Base-by-base conservation (phyloP, 129 eudicot genomes). In the Solidago caesia region DNA sequence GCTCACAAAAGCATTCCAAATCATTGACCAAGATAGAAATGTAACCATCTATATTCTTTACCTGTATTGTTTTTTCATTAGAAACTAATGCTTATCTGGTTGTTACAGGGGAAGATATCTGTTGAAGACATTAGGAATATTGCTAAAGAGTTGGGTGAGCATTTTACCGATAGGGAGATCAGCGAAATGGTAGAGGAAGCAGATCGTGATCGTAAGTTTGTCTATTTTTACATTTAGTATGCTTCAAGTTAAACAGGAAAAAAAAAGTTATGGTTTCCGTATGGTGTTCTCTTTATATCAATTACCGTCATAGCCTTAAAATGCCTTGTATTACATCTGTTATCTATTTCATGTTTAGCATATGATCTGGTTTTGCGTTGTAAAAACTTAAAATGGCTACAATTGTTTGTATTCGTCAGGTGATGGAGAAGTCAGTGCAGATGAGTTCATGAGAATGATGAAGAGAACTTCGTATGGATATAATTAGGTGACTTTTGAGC, bases 391-490 rank as follows among this genome's bases (percentile, higher is more conserved):
- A 48, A 26, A 72, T 63, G 16, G 60, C 62, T 62, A 46, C 5
- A 27, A 13, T 26, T 39, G 15, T 78, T 46, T 71, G 70, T 59
- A 59, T 43, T 77, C 59, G 47, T 45, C 85, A 92, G 98, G 79
- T 80, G 96, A 92, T 69, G 95, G 98, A 43, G 98, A 92, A 88
- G 98, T 92, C 6, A 82, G 73, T 61, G 76, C 68, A 25, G 96
- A 92, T 1, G 98, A 92, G 76, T 92, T 92, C 84, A 86, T 92
- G 96, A 82, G 92, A 76, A 89, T 89, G 96, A 92, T 92, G 98
- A 88, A 89, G 82, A 84, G 85, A 84, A 89, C 98, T 16, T 80
- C 95, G 5, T 92, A 85, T 64, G 96, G 95, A 59, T 84, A 82
- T 70, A 48, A 48, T 64, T 91, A 82, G 68, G 53, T 9, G 41